Evolutionary conservation across 176 grass and related monocot genomes (phyloP), one percentile per base, ranked within the genome.

Genomic region (Neostapfia colusana): DNA sequence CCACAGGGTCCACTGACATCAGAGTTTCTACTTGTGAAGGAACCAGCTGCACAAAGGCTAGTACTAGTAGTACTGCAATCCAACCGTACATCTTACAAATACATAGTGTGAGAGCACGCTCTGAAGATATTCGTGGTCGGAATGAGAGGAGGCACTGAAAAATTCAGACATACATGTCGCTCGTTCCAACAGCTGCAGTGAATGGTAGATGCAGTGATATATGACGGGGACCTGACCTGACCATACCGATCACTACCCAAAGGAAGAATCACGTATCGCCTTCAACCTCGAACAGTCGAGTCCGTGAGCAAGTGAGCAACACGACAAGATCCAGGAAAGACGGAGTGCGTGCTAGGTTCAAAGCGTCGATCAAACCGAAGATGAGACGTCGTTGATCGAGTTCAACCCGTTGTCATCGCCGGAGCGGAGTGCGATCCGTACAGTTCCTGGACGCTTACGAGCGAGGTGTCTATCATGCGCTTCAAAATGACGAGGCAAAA

Each of bases 291-390:
- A n/a, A 59, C 17, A 48, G 50, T 45, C 37, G 24, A 80, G 39
- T 27, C 63, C 43, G 43, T 81, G 79, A 72, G 16, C 10, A n/a
- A 42, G 8, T 6, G 63, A 37, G 7, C 39, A 41, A 41, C 39
- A 46, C 15, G 72, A 76, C 53, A 76, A 48, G 39, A 69, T 61
- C 40, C n/a, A 63, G 46, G 41, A 18, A 60, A 39, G 42, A 36
- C 36, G 23, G 45, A 12, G 17, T 31, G 2, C 31, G 7, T 36
- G n/a, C 59, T 28, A 55, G 42, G 4, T 58, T 15, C 15, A 40
- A 20, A 17, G 18, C 24, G 12, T 18, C 20, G 53, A 55, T 20
- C n/a, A n/a, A 23, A 9, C 23, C 4, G 4, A 25, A 0, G 51
- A 54, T 23, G 51, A 54, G 20, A 51, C 20, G 6, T 23, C 12